A percentile compares a stretch with the other conserved stretches of the same genome.
Conservation (phyloP, 164 flowering plant genomes). For the Buxus sempervirens region DNA sequence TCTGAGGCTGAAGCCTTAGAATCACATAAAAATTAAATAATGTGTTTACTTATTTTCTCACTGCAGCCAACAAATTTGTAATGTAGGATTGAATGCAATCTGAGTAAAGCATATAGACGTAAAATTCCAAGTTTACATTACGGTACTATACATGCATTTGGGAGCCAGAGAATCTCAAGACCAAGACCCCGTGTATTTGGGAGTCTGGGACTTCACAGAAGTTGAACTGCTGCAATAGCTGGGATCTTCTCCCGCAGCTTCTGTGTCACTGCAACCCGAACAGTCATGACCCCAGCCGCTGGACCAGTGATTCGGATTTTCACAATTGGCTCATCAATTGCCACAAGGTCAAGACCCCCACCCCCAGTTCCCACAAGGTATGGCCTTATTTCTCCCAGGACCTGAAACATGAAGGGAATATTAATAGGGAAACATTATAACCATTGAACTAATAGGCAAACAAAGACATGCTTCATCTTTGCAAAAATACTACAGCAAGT, state of each 20-base stretch:
- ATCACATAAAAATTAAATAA: no score
- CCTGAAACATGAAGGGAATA: slow-evolving; percentile 35
- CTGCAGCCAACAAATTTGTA: not conserved
- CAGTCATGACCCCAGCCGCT: slow-evolving; percentile 95
- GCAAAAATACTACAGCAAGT: no score
- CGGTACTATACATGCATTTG: not conserved
- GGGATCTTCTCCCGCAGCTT: slow-evolving; percentile 93
- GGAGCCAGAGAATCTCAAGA: not conserved
- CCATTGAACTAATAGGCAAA: not conserved
- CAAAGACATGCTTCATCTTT: not conserved
- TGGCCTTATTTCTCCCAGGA: slow-evolving; percentile 96
- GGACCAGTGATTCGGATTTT: slow-evolving; percentile 80
- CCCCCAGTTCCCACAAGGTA: slow-evolving; percentile 92
- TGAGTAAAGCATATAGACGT: not conserved
- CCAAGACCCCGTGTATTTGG: not conserved
- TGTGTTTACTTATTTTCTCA: not conserved
- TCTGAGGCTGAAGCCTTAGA: no score
- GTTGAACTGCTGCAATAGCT: slow-evolving; percentile 86
- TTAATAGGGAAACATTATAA: no score
- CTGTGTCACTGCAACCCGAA: slow-evolving; percentile 92
- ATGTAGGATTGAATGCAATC: slow-evolving; percentile 4
- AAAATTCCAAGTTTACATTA: not conserved
- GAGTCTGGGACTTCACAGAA: slow-evolving; percentile 33
- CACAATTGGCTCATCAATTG: slow-evolving; percentile 84
- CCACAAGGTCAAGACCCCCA: slow-evolving; percentile 79